Conservation (phyloP, 352 stramenopile genomes). For the Phytophthora pini region DNA sequence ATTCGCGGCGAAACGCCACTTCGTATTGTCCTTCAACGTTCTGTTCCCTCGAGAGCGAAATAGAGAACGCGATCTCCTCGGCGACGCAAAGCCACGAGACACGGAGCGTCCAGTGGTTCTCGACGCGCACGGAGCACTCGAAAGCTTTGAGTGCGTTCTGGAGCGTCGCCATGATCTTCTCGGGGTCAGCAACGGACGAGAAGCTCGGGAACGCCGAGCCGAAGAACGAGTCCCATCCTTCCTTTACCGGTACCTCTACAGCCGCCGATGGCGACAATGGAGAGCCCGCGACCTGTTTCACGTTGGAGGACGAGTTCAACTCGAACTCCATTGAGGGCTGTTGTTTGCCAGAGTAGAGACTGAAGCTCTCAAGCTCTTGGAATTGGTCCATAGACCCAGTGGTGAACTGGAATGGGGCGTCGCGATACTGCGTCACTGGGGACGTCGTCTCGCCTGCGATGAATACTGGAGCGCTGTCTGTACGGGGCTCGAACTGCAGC, state of each 20-base stretch:
- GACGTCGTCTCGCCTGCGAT: conserved; percentile 20
- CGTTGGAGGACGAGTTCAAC: conserved; percentile 1
- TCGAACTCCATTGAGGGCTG: conserved; percentile 11
- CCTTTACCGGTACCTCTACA: conserved; percentile 63
- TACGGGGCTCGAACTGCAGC: conserved; percentile 29
- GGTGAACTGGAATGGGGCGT: conserved; percentile 56
- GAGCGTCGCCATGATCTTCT: conserved; percentile 61
- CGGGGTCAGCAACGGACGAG: conserved; percentile 41
- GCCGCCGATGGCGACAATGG: conserved; percentile 58
- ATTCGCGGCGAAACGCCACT: conserved; percentile 61
- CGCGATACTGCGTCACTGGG: conserved; percentile 46
- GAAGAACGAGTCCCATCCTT: conserved; percentile 46
- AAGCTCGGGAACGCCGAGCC: conserved; percentile 63
- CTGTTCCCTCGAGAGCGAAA: conserved; percentile 57
- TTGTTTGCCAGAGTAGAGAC: conserved; percentile 17
- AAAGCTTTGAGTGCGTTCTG: conserved; percentile 50
- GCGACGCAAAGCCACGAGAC: conserved; percentile 69
- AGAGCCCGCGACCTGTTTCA: conserved; percentile 34
- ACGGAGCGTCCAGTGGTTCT: conserved; percentile 51
- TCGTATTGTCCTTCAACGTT: conserved; percentile 42
- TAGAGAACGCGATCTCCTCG: conserved; percentile 66
- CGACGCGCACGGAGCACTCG: conserved; percentile 45
- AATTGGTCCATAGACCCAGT: conserved; percentile 26
- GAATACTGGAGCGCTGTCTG: conserved; percentile 9
- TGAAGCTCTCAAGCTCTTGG: conserved; percentile 30